Conservation (phyloP, 2,329 filamentous ascomycete genomes). For the Calonectria pseudoturangicola region DNA sequence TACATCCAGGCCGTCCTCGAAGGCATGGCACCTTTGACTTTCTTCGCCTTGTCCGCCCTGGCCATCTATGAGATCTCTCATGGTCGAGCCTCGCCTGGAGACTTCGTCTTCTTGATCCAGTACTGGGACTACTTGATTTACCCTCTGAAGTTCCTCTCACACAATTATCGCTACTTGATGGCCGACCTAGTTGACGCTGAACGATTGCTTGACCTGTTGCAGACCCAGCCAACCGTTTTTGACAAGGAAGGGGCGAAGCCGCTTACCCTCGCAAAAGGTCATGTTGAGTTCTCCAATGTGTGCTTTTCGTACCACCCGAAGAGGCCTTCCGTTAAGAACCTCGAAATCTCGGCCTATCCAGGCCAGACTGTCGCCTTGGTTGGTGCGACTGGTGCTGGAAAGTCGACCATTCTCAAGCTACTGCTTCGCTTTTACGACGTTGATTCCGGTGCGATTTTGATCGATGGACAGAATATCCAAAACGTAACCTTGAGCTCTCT, state of each 20-base stretch:
- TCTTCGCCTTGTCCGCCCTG: conserved; percentile 47
- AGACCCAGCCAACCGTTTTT: conserved; percentile 73
- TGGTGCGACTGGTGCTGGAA: conserved; percentile 77
- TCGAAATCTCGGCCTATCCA: conserved; percentile 68
- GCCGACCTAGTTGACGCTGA: conserved; percentile 78
- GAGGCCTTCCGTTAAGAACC: conserved; percentile 68
- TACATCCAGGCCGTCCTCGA: conserved; percentile 50
- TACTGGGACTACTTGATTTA: conserved; percentile 75
- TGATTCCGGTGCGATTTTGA: conserved; percentile 70
- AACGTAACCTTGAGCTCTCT: conserved; percentile 75
- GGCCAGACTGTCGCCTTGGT: conserved; percentile 77
- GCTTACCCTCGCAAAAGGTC: conserved; percentile 66
- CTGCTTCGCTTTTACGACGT: conserved; percentile 78
- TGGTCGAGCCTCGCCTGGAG: conserved; percentile 45
- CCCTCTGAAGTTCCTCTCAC: conserved; percentile 59
- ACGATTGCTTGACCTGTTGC: conserved; percentile 73
- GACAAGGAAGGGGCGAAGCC: conserved; percentile 67
- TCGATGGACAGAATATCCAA: conserved; percentile 77
- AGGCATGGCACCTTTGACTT: conserved; percentile 69
- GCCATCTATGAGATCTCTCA: conserved; percentile 49
- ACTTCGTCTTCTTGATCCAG: conserved; percentile 77
- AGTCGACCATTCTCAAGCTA: conserved; percentile 77
- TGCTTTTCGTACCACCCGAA: conserved; percentile 73
- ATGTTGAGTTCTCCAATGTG: conserved; percentile 73
- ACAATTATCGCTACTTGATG: conserved; percentile 53